Conservation (phyloP, 2,329 filamentous ascomycete genomes). For the Colletotrichum sojae region DNA sequence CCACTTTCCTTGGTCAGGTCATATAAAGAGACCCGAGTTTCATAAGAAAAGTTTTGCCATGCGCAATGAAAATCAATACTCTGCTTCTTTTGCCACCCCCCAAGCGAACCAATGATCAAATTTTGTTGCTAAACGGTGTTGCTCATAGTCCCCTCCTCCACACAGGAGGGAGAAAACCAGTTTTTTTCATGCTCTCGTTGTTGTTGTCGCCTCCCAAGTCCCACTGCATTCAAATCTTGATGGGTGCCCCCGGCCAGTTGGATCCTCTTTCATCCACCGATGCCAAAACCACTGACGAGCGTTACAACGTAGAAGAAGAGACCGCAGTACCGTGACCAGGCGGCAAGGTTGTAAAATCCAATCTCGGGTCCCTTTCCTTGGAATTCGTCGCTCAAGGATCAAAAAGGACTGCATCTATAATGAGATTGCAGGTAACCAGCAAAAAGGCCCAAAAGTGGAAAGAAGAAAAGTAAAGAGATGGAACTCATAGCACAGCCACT, state of each 20-base stretch:
- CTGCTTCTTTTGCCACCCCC: too few relatives aligned
- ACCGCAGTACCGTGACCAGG: background rate
- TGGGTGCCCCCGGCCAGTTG: too few relatives aligned
- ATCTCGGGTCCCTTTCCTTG: background rate
- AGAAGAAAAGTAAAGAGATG: background rate
- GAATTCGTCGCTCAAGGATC: background rate
- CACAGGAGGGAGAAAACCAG: too few relatives aligned
- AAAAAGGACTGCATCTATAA: background rate
- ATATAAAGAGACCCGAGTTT: constrained; percentile 25
- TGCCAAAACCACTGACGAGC: background rate
- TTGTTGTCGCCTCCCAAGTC: too few relatives aligned
- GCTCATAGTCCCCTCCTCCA: too few relatives aligned
- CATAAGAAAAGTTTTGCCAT: constrained; percentile 3
- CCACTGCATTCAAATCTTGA: too few relatives aligned
- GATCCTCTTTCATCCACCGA: background rate
- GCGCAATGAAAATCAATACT: too few relatives aligned
- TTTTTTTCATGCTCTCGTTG: too few relatives aligned
- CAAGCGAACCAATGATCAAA: too few relatives aligned
- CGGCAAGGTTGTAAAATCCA: background rate
- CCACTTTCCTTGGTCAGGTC: constrained; percentile 21
- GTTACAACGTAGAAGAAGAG: background rate
- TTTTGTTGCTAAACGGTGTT: too few relatives aligned
- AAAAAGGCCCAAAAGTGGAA: background rate
- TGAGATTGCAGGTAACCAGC: background rate
- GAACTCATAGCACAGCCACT: background rate